phyloP scores from a whole-genome alignment of 768 basidiomycete genomes.

The Calocybe cyanea region DNA sequence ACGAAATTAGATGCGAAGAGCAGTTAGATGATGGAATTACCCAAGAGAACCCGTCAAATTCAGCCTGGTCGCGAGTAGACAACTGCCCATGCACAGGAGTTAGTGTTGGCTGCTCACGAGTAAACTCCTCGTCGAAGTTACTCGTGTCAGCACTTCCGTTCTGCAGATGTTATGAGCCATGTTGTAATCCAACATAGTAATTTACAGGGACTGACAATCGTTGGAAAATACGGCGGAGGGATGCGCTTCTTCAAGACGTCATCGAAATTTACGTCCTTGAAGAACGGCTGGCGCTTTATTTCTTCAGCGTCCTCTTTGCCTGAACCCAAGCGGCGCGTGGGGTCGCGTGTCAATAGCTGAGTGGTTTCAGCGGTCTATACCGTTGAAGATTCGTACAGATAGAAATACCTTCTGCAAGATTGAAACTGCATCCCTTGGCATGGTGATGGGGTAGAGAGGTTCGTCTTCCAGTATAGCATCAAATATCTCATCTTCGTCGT shows the following conservation, averaged over 20 bases:
- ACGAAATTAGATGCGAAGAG: not conserved
- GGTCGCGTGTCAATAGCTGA: constrained; percentile 91
- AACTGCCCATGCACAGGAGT: constrained; percentile 96
- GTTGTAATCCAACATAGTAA: not conserved
- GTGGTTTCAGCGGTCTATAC: not conserved
- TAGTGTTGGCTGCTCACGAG: constrained; percentile 91
- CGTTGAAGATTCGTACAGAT: not conserved
- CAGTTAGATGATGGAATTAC: constrained; percentile 31
- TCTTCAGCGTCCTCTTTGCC: constrained; percentile 92
- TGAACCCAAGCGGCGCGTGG: constrained; percentile 84
- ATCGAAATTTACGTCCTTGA: constrained; percentile 96
- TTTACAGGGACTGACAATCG: constrained; percentile 61
- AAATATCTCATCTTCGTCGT: constrained; percentile 99
- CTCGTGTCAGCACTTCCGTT: constrained; percentile 84
- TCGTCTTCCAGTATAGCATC: constrained; percentile 99
- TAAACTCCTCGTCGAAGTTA: constrained; percentile 98
- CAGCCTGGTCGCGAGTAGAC: constrained; percentile 84
- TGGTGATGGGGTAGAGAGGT: constrained; percentile 97
- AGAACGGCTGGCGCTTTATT: constrained; percentile 97
- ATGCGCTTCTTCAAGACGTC: constrained; percentile 97
- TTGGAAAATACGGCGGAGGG: constrained; percentile 96
- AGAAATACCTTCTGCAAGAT: constrained; percentile 81
- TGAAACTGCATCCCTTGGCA: constrained; percentile 96
- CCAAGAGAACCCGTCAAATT: constrained; percentile 98
- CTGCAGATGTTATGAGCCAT: constrained; percentile 29